Conservation (phyloP, 2,329 filamentous ascomycete species). For the Aureobasidium leucospermi region DNA sequence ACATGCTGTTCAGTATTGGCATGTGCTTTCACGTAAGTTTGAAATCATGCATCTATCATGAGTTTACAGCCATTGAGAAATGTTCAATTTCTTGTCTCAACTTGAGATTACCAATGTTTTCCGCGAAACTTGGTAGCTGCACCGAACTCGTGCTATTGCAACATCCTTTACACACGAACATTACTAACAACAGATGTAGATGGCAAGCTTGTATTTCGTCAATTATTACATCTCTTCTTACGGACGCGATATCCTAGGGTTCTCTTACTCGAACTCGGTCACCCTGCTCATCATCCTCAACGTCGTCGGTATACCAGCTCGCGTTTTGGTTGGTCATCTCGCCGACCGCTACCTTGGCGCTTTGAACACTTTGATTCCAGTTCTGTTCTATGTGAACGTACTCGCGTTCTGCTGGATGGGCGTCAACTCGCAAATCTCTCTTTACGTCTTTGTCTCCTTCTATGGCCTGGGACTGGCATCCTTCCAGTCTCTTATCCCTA, state of each 20-base stretch:
- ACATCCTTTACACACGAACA: too few relatives aligned
- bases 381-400: conserved; percentile 37
- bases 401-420: conserved; percentile 52
- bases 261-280: conserved; percentile 44
- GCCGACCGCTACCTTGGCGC: conserved; percentile 49
- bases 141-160: too few relatives aligned
- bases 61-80: too few relatives aligned
- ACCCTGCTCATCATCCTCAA: conserved; percentile 52
- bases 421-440: conserved; percentile 32
- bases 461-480: conserved; percentile 40
- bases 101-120: too few relatives aligned
- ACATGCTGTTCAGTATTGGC: conserved; percentile 29
- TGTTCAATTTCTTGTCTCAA: too few relatives aligned
- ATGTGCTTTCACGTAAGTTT: conserved; percentile 22
- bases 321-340: conserved; percentile 45
- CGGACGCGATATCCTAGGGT: conserved; percentile 26
- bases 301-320: conserved; percentile 48
- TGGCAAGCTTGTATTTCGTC: conserved; percentile 34
- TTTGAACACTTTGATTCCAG: conserved; percentile 49
- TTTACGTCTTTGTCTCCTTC: conserved; percentile 38
- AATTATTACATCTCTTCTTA: conserved; percentile 38
- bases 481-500: conserved; percentile 40
- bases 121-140: too few relatives aligned
- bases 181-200: not conserved
- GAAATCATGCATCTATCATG: too few relatives aligned